These are phyloP conservation scores for Pyrrhoderma noxium DNA, from an alignment of 1,284 basidiomycete genomes.

Conservation along the genomic window DNA sequence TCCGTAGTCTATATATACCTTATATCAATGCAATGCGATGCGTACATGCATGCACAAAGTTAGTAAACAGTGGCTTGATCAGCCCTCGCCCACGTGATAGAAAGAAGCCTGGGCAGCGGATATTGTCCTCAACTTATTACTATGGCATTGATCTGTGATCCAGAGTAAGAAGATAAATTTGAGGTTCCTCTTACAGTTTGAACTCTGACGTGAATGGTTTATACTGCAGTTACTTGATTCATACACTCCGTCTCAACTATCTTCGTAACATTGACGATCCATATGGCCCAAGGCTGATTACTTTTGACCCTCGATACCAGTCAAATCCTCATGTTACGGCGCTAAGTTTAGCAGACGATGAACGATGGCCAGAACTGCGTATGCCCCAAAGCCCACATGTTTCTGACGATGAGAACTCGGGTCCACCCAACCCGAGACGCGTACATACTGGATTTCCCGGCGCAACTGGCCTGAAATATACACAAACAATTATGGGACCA, in stretches of 20 bases:
- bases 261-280: constrained; percentile 84
- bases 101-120: no score
- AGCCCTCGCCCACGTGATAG: no score
- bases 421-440: constrained; percentile 28
- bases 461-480: constrained; percentile 65
- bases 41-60: background rate
- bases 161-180: constrained; percentile 11
- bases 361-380: constrained; percentile 79
- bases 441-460: constrained; percentile 43
- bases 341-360: constrained; percentile 67
- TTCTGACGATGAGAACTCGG: constrained; percentile 51
- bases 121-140: background rate
- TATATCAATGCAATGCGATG: no score
- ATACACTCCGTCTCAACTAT: constrained; percentile 77
- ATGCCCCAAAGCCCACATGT: constrained; percentile 60
- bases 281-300: constrained; percentile 73
- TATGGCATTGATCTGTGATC: constrained; percentile 18
- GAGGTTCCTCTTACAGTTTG: background rate
- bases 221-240: constrained; percentile 69
- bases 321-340: constrained; percentile 78
- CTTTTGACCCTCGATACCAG: constrained; percentile 64
- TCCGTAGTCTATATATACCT: no score
- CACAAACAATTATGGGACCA: constrained; percentile 78
- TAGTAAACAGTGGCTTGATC: background rate
- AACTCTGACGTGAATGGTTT: constrained; percentile 5